Percentiles rank a stretch among this genome's conserved stretches.
These are phyloP conservation scores for Paramecium octaurelia DNA, from an alignment of 73 alveolate genomes.

Conservation along the genomic window DNA sequence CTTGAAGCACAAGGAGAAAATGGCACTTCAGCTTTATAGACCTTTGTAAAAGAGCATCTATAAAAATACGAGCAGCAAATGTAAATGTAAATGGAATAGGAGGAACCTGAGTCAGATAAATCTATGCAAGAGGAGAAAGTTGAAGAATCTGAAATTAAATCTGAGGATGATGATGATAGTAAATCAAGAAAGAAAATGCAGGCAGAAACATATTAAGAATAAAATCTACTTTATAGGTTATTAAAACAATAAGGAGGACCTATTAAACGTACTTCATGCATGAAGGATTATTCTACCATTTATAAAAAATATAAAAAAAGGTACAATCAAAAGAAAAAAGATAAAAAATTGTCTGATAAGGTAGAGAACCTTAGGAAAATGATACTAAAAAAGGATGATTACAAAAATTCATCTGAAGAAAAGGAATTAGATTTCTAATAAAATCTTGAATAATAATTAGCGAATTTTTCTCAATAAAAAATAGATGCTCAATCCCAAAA, in stretches of 20 bases:
- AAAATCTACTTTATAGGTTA: constrained; percentile 22
- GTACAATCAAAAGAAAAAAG: constrained; percentile 10
- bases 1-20: constrained; percentile 5
- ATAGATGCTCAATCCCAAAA: constrained; percentile 3
- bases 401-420: not conserved
- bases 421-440: constrained; percentile 15
- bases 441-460: constrained; percentile 8
- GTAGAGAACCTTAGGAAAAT: constrained; percentile 33
- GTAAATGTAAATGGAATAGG: constrained; percentile 32
- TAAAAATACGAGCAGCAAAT: not conserved
- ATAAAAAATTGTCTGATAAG: constrained; percentile 34
- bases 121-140: not conserved
- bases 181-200: constrained; percentile 30
- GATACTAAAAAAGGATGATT: constrained; percentile 24
- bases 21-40: constrained; percentile 25
- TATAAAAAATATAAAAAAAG: constrained; percentile 43
- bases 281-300: constrained; percentile 46
- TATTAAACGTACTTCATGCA: constrained; percentile 27
- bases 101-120: not conserved
- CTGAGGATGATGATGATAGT: constrained; percentile 45
- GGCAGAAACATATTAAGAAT: not conserved
- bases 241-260: constrained; percentile 39
- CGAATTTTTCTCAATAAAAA: not conserved
- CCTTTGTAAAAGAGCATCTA: not conserved
- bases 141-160: constrained; percentile 36